Evolutionary conservation across 225 moss, liverwort and hornwort genomes (phyloP).

Genomic region (Antitrichia curtipendula): DNA sequence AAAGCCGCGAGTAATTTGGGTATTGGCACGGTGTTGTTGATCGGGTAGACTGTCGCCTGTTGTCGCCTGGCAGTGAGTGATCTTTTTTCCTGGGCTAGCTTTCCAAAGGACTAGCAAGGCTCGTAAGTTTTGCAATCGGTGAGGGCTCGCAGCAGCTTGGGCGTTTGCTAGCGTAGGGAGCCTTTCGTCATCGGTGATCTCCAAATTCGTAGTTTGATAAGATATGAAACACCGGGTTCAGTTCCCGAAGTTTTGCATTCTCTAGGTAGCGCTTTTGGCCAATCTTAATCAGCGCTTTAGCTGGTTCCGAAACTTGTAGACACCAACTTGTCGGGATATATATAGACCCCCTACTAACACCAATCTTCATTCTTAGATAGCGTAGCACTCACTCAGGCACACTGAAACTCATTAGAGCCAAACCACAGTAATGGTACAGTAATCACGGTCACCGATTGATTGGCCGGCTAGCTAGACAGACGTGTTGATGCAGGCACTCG

Average conservation of each 20-base stretch:
- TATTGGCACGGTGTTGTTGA: background rate
- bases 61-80: background rate
- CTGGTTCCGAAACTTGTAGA: background rate
- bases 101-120: background rate
- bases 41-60: background rate
- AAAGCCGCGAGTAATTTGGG: background rate
- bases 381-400: background rate
- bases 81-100: background rate
- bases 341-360: background rate
- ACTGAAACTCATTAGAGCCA: background rate
- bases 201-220: background rate
- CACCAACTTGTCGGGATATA: background rate
- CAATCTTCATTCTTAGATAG: background rate
- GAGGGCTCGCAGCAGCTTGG: background rate
- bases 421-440: background rate
- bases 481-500: background rate
- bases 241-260: background rate
- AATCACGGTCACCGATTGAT: background rate
- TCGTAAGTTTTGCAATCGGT: background rate
- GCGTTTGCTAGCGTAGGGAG: background rate
- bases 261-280: background rate
- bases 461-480: background rate
- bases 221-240: background rate
- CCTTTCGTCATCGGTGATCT: background rate
- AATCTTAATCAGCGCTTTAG: background rate